Evolutionary conservation across 2,329 filamentous ascomycete species (phyloP), one percentile per base, ranked within the genome.

Genomic region (Stagonosporopsis rhizophila): DNA sequence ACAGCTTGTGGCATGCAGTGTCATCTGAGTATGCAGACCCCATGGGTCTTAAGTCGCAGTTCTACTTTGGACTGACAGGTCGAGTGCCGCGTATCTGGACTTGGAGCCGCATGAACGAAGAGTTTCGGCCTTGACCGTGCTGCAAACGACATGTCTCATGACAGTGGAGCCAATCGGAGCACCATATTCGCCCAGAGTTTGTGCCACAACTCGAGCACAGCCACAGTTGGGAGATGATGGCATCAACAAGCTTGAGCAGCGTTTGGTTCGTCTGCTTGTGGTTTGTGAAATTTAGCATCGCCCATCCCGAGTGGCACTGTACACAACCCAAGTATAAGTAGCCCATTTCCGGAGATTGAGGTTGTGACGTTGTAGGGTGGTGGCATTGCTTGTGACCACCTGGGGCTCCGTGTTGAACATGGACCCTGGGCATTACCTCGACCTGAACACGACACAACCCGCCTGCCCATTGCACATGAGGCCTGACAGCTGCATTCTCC

Each of bases 321-420:
- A 38, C 37, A 28, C 9, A n/a, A 20, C 34, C 35, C 42, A 32
- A 40, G 44, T 23, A 34, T 44, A 44, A 48, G 34, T 32, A 52
- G 14, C 23, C 44, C 17, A n/a, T 28, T 35, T 20, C 12, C 19
- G 27, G 14, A 38, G 25, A 39, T 32, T 14, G 32, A 35, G 28
- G 49, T 52, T 56, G 66, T 69, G 65, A 70, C 64, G 65, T 66
- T 64, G 65, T 47, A 48, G 30, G 60, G 65, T 70, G 60, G 65
- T 70, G 70, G 70, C 70, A 67, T 64, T 61, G 61, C 62, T 57
- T 61, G 60, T 64, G 62, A 66, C 59, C 60, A 56, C 65, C 53
- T 22, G 44, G 44, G 41, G 56, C 45, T 48, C 49, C 45, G 49
- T 58, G 52, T 45, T 45, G 52, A 27, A 56, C 53, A 56, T 56